Evolutionary conservation across 2,329 filamentous ascomycete genomes (phyloP).

Genomic region (Penicillium brasilianum): DNA sequence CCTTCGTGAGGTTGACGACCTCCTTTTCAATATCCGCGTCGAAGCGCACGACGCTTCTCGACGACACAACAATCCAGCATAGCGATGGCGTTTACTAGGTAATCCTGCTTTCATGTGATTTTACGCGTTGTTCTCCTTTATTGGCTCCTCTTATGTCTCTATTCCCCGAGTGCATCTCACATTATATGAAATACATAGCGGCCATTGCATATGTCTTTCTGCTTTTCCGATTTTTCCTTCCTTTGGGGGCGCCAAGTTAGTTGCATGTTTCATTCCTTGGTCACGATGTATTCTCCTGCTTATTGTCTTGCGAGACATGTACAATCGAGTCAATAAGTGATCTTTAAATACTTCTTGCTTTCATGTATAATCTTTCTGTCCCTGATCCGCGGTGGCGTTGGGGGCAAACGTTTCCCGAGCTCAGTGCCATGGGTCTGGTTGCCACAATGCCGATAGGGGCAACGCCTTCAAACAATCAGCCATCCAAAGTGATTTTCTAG

Average conservation of each 20-base stretch:
- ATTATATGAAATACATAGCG: conserved; percentile 19
- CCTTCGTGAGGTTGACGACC: conserved; percentile 73
- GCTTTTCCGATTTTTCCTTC: not conserved
- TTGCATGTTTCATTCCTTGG: not conserved
- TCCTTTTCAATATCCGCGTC: conserved; percentile 77
- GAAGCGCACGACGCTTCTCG: conserved; percentile 73
- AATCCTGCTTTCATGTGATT: conserved; percentile 16
- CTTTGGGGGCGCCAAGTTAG: conserved; percentile 2
- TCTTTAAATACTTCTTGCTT: not conserved
- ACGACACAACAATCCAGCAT: conserved; percentile 49
- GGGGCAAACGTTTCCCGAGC: not conserved
- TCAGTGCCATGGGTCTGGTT: not conserved
- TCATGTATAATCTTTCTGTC: too few relatives aligned
- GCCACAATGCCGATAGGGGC: conserved; percentile 7
- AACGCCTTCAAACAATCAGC: not conserved
- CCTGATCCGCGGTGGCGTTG: not conserved
- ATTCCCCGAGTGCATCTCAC: conserved; percentile 29
- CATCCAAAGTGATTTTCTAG: not conserved
- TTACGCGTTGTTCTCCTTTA: conserved; percentile 13
- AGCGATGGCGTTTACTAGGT: conserved; percentile 42
- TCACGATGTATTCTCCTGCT: not conserved
- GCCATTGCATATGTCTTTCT: conserved; percentile 14
- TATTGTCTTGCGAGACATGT: not conserved
- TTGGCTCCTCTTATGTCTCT: conserved; percentile 10
- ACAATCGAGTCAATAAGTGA: not conserved